phyloP scores from a whole-genome alignment of 225 moss, liverwort and hornwort species.

The Bryum argenteum region DNA sequence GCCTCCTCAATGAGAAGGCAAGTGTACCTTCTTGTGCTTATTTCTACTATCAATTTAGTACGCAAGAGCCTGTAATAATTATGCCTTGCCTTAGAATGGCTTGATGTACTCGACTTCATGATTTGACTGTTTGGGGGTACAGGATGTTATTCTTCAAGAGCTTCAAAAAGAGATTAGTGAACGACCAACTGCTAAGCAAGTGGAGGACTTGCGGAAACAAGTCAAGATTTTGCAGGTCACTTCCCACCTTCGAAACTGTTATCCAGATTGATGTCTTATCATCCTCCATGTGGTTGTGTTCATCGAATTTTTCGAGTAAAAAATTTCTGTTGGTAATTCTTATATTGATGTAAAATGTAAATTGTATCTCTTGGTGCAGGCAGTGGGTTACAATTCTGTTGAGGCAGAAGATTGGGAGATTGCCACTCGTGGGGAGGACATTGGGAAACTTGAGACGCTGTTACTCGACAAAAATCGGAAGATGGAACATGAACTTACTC shows the following conservation, averaged over 20 bases:
- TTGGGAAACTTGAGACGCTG: slow-evolving; percentile 95
- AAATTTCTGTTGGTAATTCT: background rate
- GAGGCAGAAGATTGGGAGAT: slow-evolving; percentile 99
- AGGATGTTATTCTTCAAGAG: slow-evolving; percentile 68
- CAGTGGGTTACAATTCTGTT: slow-evolving; percentile 91
- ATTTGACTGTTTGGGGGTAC: slow-evolving; percentile 27
- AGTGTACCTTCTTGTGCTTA: slow-evolving; percentile 15
- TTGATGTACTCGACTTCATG: slow-evolving; percentile 15
- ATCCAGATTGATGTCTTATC: background rate
- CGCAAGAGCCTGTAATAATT: slow-evolving; percentile 16
- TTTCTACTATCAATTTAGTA: background rate
- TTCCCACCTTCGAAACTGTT: slow-evolving; percentile 15
- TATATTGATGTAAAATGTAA: background rate
- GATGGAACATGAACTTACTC: slow-evolving; percentile 98
- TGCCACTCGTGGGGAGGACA: slow-evolving; percentile 92
- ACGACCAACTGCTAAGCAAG: slow-evolving; percentile 82
- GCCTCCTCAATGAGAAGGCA: slow-evolving; percentile 77
- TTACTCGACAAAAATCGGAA: slow-evolving; percentile 93
- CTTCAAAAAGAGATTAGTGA: slow-evolving; percentile 74
- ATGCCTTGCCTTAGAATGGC: background rate
- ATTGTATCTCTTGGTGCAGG: slow-evolving; percentile 51
- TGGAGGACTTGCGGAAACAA: slow-evolving; percentile 94
- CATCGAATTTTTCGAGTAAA: too few species aligned
- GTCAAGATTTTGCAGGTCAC: slow-evolving; percentile 92
- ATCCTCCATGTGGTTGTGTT: background rate